Evolutionary conservation across 208 protist genomes (phyloP), one percentile per base, ranked within the genome.

Genomic region (Crithidia thermophila): DNA sequence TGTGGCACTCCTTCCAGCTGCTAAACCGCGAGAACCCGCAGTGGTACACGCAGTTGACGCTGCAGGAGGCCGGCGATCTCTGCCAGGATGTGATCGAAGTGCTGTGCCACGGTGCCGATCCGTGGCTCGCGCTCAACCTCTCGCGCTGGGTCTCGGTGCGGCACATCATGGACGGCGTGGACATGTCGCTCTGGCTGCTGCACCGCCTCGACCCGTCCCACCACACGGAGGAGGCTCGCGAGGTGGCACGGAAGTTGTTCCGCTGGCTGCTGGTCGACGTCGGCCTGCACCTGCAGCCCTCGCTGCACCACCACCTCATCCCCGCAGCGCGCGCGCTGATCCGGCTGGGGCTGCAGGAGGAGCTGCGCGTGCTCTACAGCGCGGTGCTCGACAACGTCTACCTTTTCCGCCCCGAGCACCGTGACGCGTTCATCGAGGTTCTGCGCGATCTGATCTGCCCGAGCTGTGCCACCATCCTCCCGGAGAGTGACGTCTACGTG

Each of bases 251-350:
- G 14, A 86, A 87, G 64, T 50, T 96, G 33, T 94, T 94, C 55
- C 79, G 76, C 25, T 96, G 90, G 90, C 68, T 96, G 45, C 70
- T 96, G 33, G 77, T 77, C 3, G 88, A 93, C 55, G 87, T 94
- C 14, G 90, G 88, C 28, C 40, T 96, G 13, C 90, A 96, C 65
- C 61, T 94, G n/a, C 84, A 89, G 21, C 77, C 83, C 10, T 49
- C 72, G 10, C 63, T 94, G 59, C 88, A 94, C 58, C 82, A 79
- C 56, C 81, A 94, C 59, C 65, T 96, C 8, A 75, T 91, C 21
- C 86, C 90, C 10, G 81, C 77, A 31, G 76, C 86, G 10, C 83
- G 90, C 16, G 80, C 87, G 51, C 66, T 96, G 23, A 85, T 96
- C 37, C 85, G 84, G 7, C 59, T 94, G 1, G 67, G 69, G 0